phyloP scores from a whole-genome alignment of 139 green algal genomes.

The Chlorella sp. region DNA sequence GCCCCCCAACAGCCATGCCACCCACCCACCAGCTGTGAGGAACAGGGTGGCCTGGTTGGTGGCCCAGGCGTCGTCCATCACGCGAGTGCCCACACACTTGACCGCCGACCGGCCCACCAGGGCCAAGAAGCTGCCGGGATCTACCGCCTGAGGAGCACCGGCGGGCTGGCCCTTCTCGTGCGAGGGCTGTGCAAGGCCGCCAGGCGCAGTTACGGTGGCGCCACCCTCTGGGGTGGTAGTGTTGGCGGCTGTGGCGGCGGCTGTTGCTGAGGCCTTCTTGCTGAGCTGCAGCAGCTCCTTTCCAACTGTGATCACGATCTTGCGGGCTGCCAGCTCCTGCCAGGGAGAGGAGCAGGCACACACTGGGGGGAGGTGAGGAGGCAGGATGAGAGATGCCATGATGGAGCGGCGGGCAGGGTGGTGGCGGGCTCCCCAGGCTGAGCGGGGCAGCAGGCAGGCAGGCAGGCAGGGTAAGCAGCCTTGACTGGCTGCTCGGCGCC shows the following conservation, averaged over 20 bases:
- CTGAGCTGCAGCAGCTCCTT: not conserved
- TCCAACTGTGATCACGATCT: not conserved
- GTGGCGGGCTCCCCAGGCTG: too few species aligned
- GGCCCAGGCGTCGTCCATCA: conserved; percentile 4
- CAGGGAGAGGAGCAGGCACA: not conserved
- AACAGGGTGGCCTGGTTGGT: conserved; percentile 11
- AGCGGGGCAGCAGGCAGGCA: too few species aligned
- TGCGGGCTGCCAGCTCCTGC: not conserved
- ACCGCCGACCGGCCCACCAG: not conserved
- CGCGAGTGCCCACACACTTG: not conserved
- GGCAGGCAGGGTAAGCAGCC: too few species aligned
- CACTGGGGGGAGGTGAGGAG: too few species aligned
- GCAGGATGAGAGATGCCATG: too few species aligned
- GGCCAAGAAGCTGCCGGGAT: not conserved
- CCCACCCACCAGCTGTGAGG: not conserved
- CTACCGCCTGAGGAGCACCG: not conserved
- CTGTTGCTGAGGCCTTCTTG: not conserved
- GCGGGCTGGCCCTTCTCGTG: too few species aligned
- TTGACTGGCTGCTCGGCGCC: too few species aligned
- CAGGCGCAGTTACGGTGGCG: not conserved
- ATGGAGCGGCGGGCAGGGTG: too few species aligned
- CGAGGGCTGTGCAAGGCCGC: not conserved
- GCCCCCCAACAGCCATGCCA: not conserved
- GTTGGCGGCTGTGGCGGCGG: not conserved
- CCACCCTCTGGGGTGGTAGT: too few species aligned